Percentiles rank a stretch among this genome's conserved stretches.
These are phyloP conservation scores for Tillandsia leiboldiana DNA, from an alignment of 176 grass and related monocot species.

Conservation along the genomic window DNA sequence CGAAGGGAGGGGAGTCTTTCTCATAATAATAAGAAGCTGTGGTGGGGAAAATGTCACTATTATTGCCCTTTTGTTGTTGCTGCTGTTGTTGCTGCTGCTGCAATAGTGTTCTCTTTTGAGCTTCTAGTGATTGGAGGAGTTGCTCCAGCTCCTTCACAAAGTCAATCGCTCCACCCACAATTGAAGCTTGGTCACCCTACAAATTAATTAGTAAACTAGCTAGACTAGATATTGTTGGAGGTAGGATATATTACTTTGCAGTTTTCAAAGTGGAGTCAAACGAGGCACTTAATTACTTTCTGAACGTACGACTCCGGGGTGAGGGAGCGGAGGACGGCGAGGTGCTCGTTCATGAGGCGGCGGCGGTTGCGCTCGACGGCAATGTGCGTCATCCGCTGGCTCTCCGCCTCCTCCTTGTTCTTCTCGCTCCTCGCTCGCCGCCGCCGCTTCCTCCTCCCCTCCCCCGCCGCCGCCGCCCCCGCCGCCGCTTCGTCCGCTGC, in stretches of 20 bases:
- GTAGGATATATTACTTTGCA: neutral
- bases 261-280: too few relatives aligned
- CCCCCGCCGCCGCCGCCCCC: too few relatives aligned
- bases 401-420: constrained; percentile 21
- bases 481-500: neutral
- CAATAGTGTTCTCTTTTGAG: constrained; percentile 50
- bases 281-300: neutral
- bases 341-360: constrained; percentile 25
- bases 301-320: constrained; percentile 25
- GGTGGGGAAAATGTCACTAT: neutral
- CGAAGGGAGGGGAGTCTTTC: constrained; percentile 33
- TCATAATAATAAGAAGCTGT: neutral
- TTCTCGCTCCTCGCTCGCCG: constrained; percentile 6
- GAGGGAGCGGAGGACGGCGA: constrained; percentile 18
- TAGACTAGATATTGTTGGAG: constrained; percentile 5
- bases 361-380: constrained; percentile 30
- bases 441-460: constrained; percentile 14
- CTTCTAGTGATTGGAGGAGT: constrained; percentile 77
- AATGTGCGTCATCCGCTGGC: constrained; percentile 30
- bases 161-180: constrained; percentile 91
- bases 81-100: constrained; percentile 23
- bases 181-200: constrained; percentile 89
- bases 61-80: neutral
- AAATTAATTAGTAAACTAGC: constrained; percentile 4
- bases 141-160: constrained; percentile 92